A percentile compares a stretch with the other conserved stretches of the same genome.
These are phyloP conservation scores for Colletotrichum sp. DNA, from an alignment of 2,329 filamentous ascomycete genomes.

Conservation along the genomic window DNA sequence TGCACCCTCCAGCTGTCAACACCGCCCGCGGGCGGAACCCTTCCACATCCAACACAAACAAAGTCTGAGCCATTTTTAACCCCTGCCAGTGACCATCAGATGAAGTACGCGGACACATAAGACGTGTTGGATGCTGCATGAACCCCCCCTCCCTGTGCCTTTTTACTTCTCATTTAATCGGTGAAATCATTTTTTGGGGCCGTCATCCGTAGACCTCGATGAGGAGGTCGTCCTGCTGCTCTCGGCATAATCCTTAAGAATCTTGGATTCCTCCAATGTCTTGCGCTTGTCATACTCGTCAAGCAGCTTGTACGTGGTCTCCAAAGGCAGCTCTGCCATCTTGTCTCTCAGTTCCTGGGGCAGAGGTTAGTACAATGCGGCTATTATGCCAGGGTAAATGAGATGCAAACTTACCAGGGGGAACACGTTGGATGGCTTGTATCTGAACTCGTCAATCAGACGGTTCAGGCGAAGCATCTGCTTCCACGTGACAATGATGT, in stretches of 20 bases:
- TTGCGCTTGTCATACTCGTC: conserved; percentile 23
- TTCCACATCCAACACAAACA: neutral
- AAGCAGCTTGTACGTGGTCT: conserved; percentile 24
- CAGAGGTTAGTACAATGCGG: neutral
- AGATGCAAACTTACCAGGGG: conserved; percentile 21
- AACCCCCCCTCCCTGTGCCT: neutral
- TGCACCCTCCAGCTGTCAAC: neutral
- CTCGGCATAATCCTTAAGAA: conserved; percentile 14
- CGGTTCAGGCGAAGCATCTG: conserved; percentile 39
- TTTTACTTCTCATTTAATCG: neutral
- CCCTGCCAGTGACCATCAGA: neutral
- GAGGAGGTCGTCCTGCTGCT: conserved; percentile 21
- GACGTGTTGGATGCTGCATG: neutral
- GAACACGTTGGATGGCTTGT: conserved; percentile 34
- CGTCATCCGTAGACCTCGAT: conserved; percentile 11
- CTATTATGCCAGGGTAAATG: neutral
- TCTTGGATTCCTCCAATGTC: conserved; percentile 21
- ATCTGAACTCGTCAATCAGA: conserved; percentile 38
- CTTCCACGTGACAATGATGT: conserved; percentile 39
- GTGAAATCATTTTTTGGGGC: neutral
- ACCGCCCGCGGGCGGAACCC: neutral
- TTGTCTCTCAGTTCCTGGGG: conserved; percentile 20
- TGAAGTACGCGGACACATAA: neutral
- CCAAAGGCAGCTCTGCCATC: conserved; percentile 26
- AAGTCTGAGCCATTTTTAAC: neutral